These are phyloP conservation scores for Symbiodinium pilosum DNA, from an alignment of 73 alveolate species.

Conservation along the genomic window DNA sequence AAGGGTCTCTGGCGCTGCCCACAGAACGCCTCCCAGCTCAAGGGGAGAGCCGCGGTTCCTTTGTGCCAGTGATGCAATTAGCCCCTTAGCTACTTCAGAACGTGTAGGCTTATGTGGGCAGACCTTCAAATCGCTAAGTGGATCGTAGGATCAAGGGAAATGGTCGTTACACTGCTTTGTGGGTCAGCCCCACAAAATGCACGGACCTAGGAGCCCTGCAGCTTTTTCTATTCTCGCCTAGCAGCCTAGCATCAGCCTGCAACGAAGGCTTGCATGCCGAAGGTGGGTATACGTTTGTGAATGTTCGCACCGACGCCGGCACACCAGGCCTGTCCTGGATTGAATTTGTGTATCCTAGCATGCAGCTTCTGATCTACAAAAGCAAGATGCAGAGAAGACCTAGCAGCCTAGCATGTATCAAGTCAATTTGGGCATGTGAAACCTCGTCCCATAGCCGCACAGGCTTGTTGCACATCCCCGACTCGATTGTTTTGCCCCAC, in stretches of 20 bases:
- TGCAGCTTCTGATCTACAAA: neutral
- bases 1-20: neutral
- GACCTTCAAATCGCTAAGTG: too few species aligned
- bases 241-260: too few species aligned
- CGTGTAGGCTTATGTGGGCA: too few species aligned
- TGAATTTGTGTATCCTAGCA: neutral
- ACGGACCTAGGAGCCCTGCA: too few species aligned
- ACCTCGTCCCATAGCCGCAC: too few species aligned
- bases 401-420: too few species aligned
- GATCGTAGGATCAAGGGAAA: too few species aligned
- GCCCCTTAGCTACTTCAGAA: neutral
- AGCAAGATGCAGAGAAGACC: too few species aligned
- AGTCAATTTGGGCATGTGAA: too few species aligned
- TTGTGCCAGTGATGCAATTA: neutral
- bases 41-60: neutral
- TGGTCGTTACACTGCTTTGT: too few species aligned
- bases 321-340: neutral
- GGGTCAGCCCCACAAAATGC: too few species aligned
- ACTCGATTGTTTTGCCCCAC: slow-evolving; percentile 34
- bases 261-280: slow-evolving; percentile 16
- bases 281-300: slow-evolving; percentile 17
- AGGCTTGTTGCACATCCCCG: slow-evolving; percentile 20
- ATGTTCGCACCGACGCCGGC: slow-evolving; percentile 14
- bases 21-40: neutral
- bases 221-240: too few species aligned